phyloP scores from a whole-genome alignment of 257 asterid genomes.

The Datura wrightii region DNA sequence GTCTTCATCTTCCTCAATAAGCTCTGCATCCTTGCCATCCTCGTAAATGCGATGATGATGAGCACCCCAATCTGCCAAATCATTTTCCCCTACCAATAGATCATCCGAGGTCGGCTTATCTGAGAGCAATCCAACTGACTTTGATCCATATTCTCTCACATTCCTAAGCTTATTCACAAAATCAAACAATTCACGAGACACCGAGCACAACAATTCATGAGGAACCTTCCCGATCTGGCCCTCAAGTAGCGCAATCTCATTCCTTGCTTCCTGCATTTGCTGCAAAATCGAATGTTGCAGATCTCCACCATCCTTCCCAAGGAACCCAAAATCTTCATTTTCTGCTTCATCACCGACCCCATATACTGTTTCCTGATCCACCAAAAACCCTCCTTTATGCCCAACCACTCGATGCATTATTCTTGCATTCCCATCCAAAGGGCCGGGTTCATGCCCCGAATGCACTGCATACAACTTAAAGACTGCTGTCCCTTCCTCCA shows the following conservation, averaged over 20 bases:
- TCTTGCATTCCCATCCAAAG: constrained; percentile 94
- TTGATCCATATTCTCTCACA: constrained; percentile 77
- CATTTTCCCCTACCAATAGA: constrained; percentile 91
- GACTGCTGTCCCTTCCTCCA: constrained; percentile 96
- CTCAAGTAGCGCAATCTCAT: constrained; percentile 82
- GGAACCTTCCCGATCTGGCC: constrained; percentile 74
- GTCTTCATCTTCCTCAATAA: constrained; percentile 92
- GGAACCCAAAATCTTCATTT: constrained; percentile 68
- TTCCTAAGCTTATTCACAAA: constrained; percentile 66
- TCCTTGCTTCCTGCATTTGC: constrained; percentile 81
- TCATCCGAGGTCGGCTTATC: constrained; percentile 83
- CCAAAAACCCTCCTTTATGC: constrained; percentile 79
- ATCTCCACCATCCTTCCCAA: constrained; percentile 68
- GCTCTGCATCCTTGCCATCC: constrained; percentile 83
- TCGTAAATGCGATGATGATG: constrained; percentile 71
- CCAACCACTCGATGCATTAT: constrained; percentile 95
- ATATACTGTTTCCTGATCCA: constrained; percentile 78
- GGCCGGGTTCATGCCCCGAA: constrained; percentile 97
- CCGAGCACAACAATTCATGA: constrained; percentile 59
- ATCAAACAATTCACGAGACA: constrained; percentile 80
- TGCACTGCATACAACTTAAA: constrained; percentile 95
- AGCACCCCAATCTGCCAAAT: constrained; percentile 94
- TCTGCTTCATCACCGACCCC: constrained; percentile 87
- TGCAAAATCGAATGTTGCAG: constrained; percentile 70
- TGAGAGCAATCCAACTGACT: constrained; percentile 59